Conservation (phyloP, 1,284 basidiomycete species). For the Chalciporus sp. region DNA sequence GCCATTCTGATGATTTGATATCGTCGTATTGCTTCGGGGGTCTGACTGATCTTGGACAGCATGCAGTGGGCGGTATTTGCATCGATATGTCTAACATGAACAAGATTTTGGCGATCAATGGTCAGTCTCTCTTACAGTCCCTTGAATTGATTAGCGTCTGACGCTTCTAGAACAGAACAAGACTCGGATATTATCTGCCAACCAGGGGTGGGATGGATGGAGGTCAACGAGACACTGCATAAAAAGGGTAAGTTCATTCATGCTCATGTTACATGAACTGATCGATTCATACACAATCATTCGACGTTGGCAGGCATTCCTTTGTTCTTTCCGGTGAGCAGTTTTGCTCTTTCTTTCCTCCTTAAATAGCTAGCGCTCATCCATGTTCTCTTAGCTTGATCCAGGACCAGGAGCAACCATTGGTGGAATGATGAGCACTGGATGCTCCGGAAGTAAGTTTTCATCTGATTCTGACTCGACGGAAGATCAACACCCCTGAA, state of each 20-base stretch:
- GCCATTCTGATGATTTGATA: too few species aligned
- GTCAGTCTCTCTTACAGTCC: constrained; percentile 38
- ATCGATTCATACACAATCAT: background rate
- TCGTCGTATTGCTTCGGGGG: background rate
- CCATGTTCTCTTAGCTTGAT: constrained; percentile 56
- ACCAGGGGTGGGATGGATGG: constrained; percentile 86
- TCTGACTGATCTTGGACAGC: constrained; percentile 36
- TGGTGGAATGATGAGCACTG: constrained; percentile 90
- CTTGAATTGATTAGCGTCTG: background rate
- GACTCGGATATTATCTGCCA: constrained; percentile 85
- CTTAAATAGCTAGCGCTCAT: background rate
- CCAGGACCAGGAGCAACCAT: constrained; percentile 82
- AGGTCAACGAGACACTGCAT: constrained; percentile 76
- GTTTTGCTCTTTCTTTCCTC: background rate
- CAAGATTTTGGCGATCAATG: constrained; percentile 76
- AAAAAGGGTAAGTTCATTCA: constrained; percentile 49
- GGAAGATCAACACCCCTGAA: constrained; percentile 26
- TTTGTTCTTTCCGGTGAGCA: constrained; percentile 84
- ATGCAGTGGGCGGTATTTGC: constrained; percentile 72
- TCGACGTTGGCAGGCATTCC: constrained; percentile 51
- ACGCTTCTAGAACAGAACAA: constrained; percentile 47
- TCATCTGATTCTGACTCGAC: constrained; percentile 8
- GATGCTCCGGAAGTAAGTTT: constrained; percentile 74
- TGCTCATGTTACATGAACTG: background rate
- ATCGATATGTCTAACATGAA: constrained; percentile 88